A percentile compares a stretch with the other conserved stretches of the same genome.
These are phyloP conservation scores for Saturnispora saitoi DNA, from an alignment of 805 yeast genomes.

Conservation along the genomic window DNA sequence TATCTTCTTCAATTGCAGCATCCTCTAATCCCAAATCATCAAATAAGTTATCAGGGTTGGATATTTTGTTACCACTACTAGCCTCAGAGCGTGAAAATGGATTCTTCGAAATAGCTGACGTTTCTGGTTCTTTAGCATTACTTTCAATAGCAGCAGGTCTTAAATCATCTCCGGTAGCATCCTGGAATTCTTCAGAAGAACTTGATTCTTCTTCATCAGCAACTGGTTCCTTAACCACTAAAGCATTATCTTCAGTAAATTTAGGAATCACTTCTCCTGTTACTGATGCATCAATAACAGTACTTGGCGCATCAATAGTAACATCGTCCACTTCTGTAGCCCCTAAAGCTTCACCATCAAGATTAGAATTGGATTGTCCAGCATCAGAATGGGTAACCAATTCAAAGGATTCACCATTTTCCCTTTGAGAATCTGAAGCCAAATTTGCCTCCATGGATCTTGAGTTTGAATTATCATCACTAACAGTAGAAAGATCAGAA, in stretches of 20 bases:
- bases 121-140: slow-evolving; percentile 1
- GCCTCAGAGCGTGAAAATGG: slow-evolving; percentile 14
- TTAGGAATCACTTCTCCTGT: not conserved
- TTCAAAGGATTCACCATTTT: slow-evolving; percentile 42
- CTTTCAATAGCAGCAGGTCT: slow-evolving; percentile 9
- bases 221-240: slow-evolving; percentile 8
- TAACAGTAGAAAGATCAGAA: slow-evolving; percentile 30
- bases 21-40: slow-evolving; percentile 32
- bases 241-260: slow-evolving; percentile 3
- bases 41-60: slow-evolving; percentile 18
- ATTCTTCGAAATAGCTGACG: slow-evolving; percentile 5
- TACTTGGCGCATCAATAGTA: slow-evolving; percentile 5
- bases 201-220: slow-evolving; percentile 10
- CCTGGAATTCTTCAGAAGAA: slow-evolving; percentile 12
- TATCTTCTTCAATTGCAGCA: slow-evolving; percentile 21
- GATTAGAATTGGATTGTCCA: not conserved
- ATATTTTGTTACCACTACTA: slow-evolving; percentile 6
- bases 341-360: not conserved
- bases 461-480: slow-evolving; percentile 24
- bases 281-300: slow-evolving; percentile 5
- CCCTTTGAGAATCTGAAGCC: slow-evolving; percentile 11
- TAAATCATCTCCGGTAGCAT: slow-evolving; percentile 12
- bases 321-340: slow-evolving; percentile 4
- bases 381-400: slow-evolving; percentile 43
- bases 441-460: slow-evolving; percentile 7